A percentile compares a stretch with the other conserved stretches of the same genome.
Conservation (phyloP, 352 stramenopile genomes). For the Paralagenidium karlingii region DNA sequence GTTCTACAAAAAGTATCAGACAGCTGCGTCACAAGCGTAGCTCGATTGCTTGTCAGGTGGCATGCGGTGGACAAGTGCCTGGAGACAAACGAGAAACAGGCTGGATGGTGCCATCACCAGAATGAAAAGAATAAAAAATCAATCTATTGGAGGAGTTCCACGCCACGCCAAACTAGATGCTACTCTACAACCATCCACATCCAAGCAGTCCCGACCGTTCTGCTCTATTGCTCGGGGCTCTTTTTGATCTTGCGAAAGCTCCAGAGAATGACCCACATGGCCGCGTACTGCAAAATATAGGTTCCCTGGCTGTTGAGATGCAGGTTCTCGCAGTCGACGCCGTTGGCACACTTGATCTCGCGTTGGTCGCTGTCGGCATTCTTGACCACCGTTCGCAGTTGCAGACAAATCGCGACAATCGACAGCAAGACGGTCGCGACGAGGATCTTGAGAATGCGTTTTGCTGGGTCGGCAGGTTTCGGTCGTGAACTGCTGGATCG, state of each 20-base stretch:
- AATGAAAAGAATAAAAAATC: not conserved
- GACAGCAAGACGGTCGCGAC: slow-evolving; percentile 9
- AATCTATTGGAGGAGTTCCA: not conserved
- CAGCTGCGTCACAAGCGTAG: slow-evolving; percentile 34
- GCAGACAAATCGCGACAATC: slow-evolving; percentile 7
- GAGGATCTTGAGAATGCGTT: slow-evolving; percentile 18
- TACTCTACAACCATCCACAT: slow-evolving; percentile 14
- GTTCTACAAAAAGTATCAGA: slow-evolving; percentile 80
- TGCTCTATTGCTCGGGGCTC: slow-evolving; percentile 16
- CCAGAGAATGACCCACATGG: slow-evolving; percentile 18
- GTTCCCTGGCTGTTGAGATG: slow-evolving; percentile 14
- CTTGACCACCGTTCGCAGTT: slow-evolving; percentile 11
- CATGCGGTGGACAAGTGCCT: too few species aligned
- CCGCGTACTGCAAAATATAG: slow-evolving; percentile 7
- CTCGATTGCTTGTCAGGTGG: too few species aligned
- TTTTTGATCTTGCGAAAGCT: slow-evolving; percentile 15
- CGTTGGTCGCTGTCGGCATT: not conserved
- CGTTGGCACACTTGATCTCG: slow-evolving; percentile 49
- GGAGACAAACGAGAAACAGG: too few species aligned
- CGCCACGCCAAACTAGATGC: slow-evolving; percentile 1
- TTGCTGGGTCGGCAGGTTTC: too few species aligned
- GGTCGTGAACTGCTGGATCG: too few species aligned
- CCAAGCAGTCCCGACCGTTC: slow-evolving; percentile 13
- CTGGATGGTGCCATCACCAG: too few species aligned
- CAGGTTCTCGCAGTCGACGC: slow-evolving; percentile 25